These are phyloP conservation scores for Leishmania major DNA, from an alignment of 208 protist genomes.

Conservation along the genomic window DNA sequence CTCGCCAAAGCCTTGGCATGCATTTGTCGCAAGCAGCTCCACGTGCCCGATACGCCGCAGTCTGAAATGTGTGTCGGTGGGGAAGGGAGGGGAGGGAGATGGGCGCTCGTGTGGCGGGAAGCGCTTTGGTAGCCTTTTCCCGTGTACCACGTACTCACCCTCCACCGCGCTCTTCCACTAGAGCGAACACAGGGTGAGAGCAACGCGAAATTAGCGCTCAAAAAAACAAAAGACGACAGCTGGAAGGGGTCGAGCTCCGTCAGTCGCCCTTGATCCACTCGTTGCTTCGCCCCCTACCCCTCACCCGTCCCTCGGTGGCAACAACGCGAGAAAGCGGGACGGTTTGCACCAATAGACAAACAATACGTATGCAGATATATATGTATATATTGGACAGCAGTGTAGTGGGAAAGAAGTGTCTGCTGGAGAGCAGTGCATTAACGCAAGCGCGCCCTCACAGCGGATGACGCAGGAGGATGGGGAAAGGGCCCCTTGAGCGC, in stretches of 20 bases:
- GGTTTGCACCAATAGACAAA: neutral
- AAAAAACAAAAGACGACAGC: no score
- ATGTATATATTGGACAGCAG: neutral
- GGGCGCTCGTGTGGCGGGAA: neutral
- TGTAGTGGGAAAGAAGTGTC: neutral
- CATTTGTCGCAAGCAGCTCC: neutral
- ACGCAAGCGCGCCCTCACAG: neutral
- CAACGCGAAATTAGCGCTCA: neutral
- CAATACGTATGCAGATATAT: neutral
- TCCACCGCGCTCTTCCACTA: neutral
- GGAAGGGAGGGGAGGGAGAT: neutral
- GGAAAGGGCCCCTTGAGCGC: neutral
- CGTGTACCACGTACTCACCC: neutral
- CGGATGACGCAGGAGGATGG: neutral
- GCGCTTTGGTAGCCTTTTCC: neutral
- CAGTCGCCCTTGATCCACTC: neutral
- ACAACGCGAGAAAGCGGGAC: neutral
- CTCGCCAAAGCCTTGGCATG: neutral
- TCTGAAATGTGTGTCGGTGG: neutral
- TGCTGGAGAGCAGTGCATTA: neutral
- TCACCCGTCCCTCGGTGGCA: neutral
- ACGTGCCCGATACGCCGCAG: neutral
- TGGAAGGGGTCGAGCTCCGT: neutral
- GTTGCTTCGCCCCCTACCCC: neutral
- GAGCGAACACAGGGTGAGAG: neutral